Evolutionary conservation across 208 protist genomes (phyloP).

Genomic region (Wallacemonas sp.): DNA sequence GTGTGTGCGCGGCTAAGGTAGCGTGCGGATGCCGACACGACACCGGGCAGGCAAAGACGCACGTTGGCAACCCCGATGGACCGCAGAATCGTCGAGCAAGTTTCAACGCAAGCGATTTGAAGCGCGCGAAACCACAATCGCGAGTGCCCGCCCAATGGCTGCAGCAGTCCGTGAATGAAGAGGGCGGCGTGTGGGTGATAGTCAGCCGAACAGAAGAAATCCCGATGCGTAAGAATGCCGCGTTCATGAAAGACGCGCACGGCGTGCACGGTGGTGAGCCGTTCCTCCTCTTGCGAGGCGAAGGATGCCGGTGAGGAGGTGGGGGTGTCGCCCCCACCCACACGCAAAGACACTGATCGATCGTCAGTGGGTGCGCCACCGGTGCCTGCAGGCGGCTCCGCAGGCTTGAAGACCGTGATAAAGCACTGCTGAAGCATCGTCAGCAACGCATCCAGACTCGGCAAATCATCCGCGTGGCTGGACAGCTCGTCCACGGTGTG

Average conservation of each 20-base stretch:
- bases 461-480: constrained; percentile 40
- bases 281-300: constrained; percentile 68
- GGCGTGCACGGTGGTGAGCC: constrained; percentile 48
- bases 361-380: no score
- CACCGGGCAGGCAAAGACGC: constrained; percentile 68
- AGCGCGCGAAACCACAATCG: constrained; percentile 75
- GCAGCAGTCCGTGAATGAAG: constrained; percentile 83
- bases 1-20: constrained; percentile 68
- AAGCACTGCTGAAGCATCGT: constrained; percentile 69
- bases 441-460: constrained; percentile 36
- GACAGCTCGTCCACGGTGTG: constrained; percentile 19
- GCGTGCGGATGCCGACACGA: constrained; percentile 66
- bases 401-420: constrained; percentile 47
- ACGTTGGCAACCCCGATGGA: constrained; percentile 52
- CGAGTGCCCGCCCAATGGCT: constrained; percentile 67
- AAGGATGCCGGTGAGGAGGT: constrained; percentile 29
- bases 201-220: constrained; percentile 37
- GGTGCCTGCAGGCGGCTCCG: no score
- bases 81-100: constrained; percentile 56
- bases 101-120: constrained; percentile 56
- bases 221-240: constrained; percentile 13
- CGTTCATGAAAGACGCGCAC: constrained; percentile 59
- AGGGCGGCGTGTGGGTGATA: constrained; percentile 78
- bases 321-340: no score
- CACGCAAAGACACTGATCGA: no score